Evolutionary conservation across 768 basidiomycete species (phyloP).

Genomic region (Panus rudis): DNA sequence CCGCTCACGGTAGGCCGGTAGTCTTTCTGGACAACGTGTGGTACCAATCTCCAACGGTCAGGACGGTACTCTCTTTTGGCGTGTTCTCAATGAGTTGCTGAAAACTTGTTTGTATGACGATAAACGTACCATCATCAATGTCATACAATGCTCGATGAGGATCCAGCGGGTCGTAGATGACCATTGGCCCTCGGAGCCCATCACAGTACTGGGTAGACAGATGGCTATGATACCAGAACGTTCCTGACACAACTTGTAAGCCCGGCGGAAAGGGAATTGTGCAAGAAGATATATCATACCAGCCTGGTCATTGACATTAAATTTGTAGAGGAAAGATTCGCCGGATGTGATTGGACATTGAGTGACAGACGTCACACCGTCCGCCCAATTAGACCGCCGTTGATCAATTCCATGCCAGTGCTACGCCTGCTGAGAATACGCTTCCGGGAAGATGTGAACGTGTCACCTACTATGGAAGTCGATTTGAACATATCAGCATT

Average conservation of each 20-base stretch:
- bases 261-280: background rate
- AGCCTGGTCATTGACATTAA: slow-evolving; percentile 27
- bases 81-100: slow-evolving; percentile 44
- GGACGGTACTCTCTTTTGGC: slow-evolving; percentile 31
- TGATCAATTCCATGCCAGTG: slow-evolving; percentile 52
- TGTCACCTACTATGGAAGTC: slow-evolving; percentile 41
- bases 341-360: slow-evolving; percentile 41
- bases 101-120: slow-evolving; percentile 20
- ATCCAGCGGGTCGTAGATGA: slow-evolving; percentile 22
- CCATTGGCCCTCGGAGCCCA: slow-evolving; percentile 23
- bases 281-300: slow-evolving; percentile 16
- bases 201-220: slow-evolving; percentile 33
- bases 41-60: too few relatives aligned
- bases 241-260: slow-evolving; percentile 8
- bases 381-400: slow-evolving; percentile 32
- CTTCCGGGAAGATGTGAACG: background rate
- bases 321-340: slow-evolving; percentile 37
- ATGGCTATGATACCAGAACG: slow-evolving; percentile 30
- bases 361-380: slow-evolving; percentile 34
- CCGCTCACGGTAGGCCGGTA: too few relatives aligned
- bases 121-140: slow-evolving; percentile 18
- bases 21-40: too few relatives aligned
- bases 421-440: slow-evolving; percentile 18
- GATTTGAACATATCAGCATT: slow-evolving; percentile 40
- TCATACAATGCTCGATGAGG: slow-evolving; percentile 19